Conservation (phyloP, 306 rosid species). For the Clitoria ternatea region DNA sequence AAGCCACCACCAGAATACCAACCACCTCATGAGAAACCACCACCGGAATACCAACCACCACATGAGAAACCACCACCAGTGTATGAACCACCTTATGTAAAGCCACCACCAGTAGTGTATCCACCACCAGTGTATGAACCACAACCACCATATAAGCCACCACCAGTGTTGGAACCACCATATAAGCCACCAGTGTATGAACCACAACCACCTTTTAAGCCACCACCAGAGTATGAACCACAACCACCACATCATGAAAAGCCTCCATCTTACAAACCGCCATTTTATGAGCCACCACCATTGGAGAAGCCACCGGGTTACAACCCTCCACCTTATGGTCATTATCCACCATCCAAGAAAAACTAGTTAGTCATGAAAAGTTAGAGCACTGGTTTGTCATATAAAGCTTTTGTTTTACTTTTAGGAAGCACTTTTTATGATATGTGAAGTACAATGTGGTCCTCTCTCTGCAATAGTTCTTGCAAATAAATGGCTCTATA, state of each 20-base stretch:
- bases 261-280: slow-evolving; percentile 14
- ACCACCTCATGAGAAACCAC: not conserved
- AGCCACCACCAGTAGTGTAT: not conserved
- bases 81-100: not conserved
- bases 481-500: slow-evolving; percentile 14
- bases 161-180: not conserved
- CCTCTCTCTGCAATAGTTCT: not conserved
- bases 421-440: slow-evolving; percentile 13
- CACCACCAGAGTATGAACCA: not conserved
- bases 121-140: not conserved
- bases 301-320: not conserved
- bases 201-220: slow-evolving; percentile 15
- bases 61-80: slow-evolving; percentile 11
- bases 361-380: not conserved
- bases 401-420: not conserved
- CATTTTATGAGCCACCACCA: not conserved
- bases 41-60: not conserved
- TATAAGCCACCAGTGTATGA: not conserved
- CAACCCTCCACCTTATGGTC: slow-evolving; percentile 17
- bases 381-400: not conserved
- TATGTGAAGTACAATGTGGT: not conserved
- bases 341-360: not conserved
- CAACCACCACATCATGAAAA: not conserved
- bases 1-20: not conserved
- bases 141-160: not conserved